These are phyloP conservation scores for Luffa aegyptiaca DNA, from an alignment of 306 rosid species.

Conservation along the genomic window DNA sequence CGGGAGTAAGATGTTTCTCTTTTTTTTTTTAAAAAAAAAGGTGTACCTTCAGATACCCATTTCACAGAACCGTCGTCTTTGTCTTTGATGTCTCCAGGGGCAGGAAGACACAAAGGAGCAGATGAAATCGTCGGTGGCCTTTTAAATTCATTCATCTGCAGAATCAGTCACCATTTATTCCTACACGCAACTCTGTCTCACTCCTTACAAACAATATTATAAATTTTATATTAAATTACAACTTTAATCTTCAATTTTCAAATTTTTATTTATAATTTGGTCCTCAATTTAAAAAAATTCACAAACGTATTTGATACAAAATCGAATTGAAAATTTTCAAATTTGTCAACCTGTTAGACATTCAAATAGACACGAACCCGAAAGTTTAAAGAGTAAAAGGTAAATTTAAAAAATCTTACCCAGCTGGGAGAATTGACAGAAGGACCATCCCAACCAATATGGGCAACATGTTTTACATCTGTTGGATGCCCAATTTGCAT, in stretches of 20 bases:
- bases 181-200: not conserved
- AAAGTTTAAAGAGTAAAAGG: too few species aligned
- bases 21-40: too few species aligned
- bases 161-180: not conserved
- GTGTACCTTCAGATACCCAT: conserved; percentile 17
- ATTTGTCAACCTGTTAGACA: too few species aligned
- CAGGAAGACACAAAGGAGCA: conserved; percentile 8
- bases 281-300: too few species aligned
- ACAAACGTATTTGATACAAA: too few species aligned
- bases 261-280: too few species aligned
- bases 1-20: too few species aligned
- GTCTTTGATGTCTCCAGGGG: not conserved
- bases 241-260: too few species aligned
- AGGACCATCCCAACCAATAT: conserved; percentile 80
- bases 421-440: conserved; percentile 67
- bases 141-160: conserved; percentile 68
- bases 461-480: conserved; percentile 91
- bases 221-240: too few species aligned
- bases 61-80: not conserved
- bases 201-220: too few species aligned
- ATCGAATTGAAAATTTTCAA: too few species aligned
- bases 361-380: too few species aligned
- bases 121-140: conserved; percentile 19
- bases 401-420: conserved; percentile 33
- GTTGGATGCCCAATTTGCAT: conserved; percentile 82